Base-by-base conservation (phyloP, 208 protist genomes). In the Porcisia hertigi region DNA sequence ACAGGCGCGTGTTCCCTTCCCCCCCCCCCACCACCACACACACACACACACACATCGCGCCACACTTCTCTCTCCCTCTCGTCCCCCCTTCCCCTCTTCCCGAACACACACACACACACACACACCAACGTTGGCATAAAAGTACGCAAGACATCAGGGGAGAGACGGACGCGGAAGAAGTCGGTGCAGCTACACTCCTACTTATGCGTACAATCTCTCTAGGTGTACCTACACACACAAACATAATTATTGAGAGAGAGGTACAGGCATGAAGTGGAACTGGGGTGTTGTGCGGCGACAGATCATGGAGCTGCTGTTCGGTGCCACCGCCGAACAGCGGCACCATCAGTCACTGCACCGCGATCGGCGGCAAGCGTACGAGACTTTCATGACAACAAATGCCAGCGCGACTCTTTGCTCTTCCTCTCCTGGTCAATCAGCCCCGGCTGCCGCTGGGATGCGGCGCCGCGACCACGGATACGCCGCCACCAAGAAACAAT, bases 341-440 rank as follows among this genome's bases (percentile, higher is more conserved):
- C 20, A 95, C 98, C 62, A 69, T n/a, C 72, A 70, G 43, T 34
- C 64, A 86, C 89, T 20, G 85, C 72, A 70, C 72, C n/a, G 41
- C 45, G 60, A 69, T 45, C 47, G n/a, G n/a, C 20, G 69, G 30
- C 25, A 53, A 23, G 72, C 72, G 30, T 62, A 70, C 62, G 49
- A 70, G 47, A 23, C 62, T 1, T 39, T 69, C 47, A 62, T 70
- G 49, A 18, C 59, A 20, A 25, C 14, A 30, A 23, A 43, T 11
- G 30, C 66, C 66, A 71, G 66, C 47, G 23, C 41, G 45, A 20
- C 45, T 20, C 43, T n/a, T 39, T 16, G 8, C 64, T 55, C 43
- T 23, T 54, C n/a, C 45, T n/a, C 64, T 7, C 45, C 64, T 30
- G n/a, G 41, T 36, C 16, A 11, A 23, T 14, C n/a, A 25, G 55